Conservation (phyloP, 768 basidiomycete species). For the Chalciporus chontae region DNA sequence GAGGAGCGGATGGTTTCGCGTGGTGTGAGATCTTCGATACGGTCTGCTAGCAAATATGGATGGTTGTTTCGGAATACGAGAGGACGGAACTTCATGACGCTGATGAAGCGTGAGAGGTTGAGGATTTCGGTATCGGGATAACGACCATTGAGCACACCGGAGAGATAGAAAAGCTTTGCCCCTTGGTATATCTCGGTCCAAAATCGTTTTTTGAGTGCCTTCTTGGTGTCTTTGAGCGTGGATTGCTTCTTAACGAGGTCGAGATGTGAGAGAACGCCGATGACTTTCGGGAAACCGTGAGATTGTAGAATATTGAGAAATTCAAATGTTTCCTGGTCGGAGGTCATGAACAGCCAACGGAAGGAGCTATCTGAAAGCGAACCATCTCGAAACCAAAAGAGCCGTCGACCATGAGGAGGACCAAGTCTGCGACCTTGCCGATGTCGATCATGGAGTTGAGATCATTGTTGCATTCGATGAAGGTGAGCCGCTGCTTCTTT, state of each 20-base stretch:
- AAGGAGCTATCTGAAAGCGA: constrained; percentile 18
- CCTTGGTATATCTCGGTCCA: constrained; percentile 99
- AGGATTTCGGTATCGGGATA: constrained; percentile 97
- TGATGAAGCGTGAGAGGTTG: constrained; percentile 93
- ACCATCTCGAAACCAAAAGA: constrained; percentile 99
- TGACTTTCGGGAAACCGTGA: constrained; percentile 98
- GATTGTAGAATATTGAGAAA: constrained; percentile 96
- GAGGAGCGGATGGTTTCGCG: constrained; percentile 74
- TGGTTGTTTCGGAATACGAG: constrained; percentile 94
- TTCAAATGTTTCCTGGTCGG: constrained; percentile 92
- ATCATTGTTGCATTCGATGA: constrained; percentile 97
- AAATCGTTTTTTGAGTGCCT: constrained; percentile 93
- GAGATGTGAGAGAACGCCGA: constrained; percentile 92
- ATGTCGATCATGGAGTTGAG: constrained; percentile 98
- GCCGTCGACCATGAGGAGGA: constrained; percentile 96
- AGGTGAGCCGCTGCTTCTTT: constrained; percentile 90
- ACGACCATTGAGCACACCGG: constrained; percentile 93
- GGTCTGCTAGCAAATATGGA: constrained; percentile 92
- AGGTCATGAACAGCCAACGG: not conserved
- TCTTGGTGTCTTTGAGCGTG: constrained; percentile 86
- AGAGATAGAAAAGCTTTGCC: constrained; percentile 96
- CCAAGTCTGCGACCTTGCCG: constrained; percentile 93
- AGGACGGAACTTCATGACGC: constrained; percentile 98
- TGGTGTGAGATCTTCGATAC: constrained; percentile 91
- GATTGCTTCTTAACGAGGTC: constrained; percentile 94